phyloP scores from a whole-genome alignment of 148 eudicot species.

The Camellia sinensis region DNA sequence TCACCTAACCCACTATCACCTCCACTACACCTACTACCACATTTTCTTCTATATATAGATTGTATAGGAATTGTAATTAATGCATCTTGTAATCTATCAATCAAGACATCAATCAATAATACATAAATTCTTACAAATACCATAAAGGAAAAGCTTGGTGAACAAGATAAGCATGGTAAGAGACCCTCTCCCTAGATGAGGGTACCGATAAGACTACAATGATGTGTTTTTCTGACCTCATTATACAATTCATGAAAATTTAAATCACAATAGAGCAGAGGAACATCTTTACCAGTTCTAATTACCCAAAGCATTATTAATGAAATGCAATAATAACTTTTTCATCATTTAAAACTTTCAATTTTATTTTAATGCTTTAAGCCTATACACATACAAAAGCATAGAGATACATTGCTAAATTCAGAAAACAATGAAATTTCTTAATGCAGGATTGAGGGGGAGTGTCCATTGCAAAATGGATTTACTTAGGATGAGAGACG shows the following conservation, averaged over 20 bases:
- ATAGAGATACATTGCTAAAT: neutral
- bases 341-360: neutral
- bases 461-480: neutral
- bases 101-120: no score
- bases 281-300: neutral
- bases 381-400: neutral
- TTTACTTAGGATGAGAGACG: neutral
- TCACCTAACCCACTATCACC: no score
- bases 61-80: no score
- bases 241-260: neutral
- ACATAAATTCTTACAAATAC: no score
- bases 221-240: neutral
- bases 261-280: neutral
- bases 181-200: neutral
- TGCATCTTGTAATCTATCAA: no score
- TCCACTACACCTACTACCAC: no score
- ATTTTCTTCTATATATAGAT: no score
- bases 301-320: neutral
- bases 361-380: neutral
- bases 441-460: constrained; percentile 6
- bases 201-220: no score
- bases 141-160: neutral
- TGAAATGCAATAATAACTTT: neutral
- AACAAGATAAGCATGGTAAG: neutral
- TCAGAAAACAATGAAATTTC: neutral